phyloP scores from a whole-genome alignment of 208 protist genomes.

The Porcisia deanei region DNA sequence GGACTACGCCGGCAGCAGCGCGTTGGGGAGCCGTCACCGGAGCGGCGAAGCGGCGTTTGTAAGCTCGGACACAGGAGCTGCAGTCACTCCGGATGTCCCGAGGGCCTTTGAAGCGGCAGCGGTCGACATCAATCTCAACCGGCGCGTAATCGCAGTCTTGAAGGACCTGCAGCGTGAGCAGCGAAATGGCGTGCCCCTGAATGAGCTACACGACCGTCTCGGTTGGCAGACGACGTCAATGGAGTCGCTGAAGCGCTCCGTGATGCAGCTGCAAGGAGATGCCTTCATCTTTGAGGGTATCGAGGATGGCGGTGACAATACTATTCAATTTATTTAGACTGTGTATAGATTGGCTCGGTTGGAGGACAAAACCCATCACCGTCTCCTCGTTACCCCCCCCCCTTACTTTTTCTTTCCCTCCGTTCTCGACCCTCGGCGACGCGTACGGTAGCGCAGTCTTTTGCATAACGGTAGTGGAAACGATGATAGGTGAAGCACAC shows the following conservation, averaged over 20 bases:
- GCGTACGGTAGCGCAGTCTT: neutral
- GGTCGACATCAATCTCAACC: slow-evolving; percentile 28
- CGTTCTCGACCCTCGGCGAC: neutral
- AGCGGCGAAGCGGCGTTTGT: neutral
- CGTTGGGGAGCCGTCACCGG: neutral
- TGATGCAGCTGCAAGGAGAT: slow-evolving; percentile 66
- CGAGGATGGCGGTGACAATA: slow-evolving; percentile 56
- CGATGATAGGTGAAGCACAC: neutral
- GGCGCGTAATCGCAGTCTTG: slow-evolving; percentile 49
- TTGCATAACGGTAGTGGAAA: neutral
- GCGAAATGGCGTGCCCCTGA: slow-evolving; percentile 42
- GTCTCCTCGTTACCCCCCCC: neutral
- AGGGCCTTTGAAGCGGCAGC: slow-evolving; percentile 1
- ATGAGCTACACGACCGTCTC: slow-evolving; percentile 56
- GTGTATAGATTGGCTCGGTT: neutral
- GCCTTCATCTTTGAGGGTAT: slow-evolving; percentile 73
- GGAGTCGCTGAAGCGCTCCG: slow-evolving; percentile 39
- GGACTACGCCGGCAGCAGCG: neutral
- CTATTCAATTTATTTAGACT: slow-evolving; percentile 73
- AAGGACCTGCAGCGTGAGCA: slow-evolving; percentile 74
- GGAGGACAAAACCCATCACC: neutral
- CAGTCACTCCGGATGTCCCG: slow-evolving; percentile 3
- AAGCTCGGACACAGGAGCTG: neutral
- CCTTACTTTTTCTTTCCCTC: neutral
- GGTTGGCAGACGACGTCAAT: slow-evolving; percentile 30